Base-by-base conservation (phyloP, 495 filamentous ascomycete species). In the Elasticomyces elasticus region DNA sequence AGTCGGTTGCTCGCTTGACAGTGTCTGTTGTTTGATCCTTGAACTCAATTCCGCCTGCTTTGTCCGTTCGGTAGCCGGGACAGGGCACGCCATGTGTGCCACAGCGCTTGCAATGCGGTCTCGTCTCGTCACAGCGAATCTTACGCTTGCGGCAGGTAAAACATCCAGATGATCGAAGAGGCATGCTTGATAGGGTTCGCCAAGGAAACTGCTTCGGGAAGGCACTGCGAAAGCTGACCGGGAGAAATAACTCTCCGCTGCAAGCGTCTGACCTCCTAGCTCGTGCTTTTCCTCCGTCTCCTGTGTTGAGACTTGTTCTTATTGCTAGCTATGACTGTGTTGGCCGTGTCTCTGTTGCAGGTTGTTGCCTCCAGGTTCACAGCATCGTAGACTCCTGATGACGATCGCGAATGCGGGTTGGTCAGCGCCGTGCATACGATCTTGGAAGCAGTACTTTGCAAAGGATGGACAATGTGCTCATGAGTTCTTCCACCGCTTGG, bases 91-190 rank as follows among this genome's bases (percentile, higher is more conserved):
- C 49, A 43, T 61, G 58, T 4, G 49, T 61, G 17, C 23, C 40
- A 53, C 60, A 62, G 17, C 56, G 55, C 51, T 55, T 35, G 47
- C 60, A 62, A 1, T 26, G 15, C 15, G 60, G 60, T 24, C 56
- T 25, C 12, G 26, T 31, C 44, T 62, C 55, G 31, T 62, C 60
- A 52, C 60, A 62, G 19, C 56, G 50, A 37, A 62, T 51, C 40
- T 62, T 58, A 26, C 60, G 55, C 23, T 54, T 51, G 19, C 60
- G 50, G 37, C 60, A 62, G 15, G 48, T 56, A 17, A 41, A 52
- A 40, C 58, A 61, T 12, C 58, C 58, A 9, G 58, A 23, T 1
- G 58, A 61, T 27, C 58, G 58, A 12, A 47, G 28, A 25, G 58
- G 58, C 58, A 61, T 61, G 54, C 40, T 44, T 33, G n/a, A n/a